phyloP scores from a whole-genome alignment of 1,284 basidiomycete species.

The Tilletiopsis washingtonensis region DNA sequence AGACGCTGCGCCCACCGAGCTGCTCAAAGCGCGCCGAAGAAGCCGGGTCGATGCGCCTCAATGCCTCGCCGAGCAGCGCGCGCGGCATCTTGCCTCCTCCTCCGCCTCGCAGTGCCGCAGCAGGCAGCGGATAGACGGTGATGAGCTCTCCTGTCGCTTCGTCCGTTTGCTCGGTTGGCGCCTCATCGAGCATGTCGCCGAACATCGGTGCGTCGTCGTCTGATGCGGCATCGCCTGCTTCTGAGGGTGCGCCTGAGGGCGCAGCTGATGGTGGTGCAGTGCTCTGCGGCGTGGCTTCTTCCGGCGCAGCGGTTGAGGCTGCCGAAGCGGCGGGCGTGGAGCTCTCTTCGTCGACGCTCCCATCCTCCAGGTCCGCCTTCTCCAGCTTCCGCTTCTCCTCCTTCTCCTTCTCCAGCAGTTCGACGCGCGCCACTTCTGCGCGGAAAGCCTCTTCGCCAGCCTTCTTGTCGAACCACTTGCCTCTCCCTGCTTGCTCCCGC shows the following conservation, averaged over 20 bases:
- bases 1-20: constrained; percentile 21
- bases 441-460: constrained; percentile 24
- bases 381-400: constrained; percentile 23
- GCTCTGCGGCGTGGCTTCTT: neutral
- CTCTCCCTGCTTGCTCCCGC: constrained; percentile 16
- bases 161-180: constrained; percentile 61
- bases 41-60: constrained; percentile 57
- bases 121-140: constrained; percentile 23
- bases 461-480: constrained; percentile 13
- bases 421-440: constrained; percentile 17
- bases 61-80: constrained; percentile 34
- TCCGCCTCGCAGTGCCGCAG: constrained; percentile 25
- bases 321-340: constrained; percentile 49
- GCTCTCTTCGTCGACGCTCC: constrained; percentile 52
- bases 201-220: constrained; percentile 53
- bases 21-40: constrained; percentile 61
- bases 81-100: constrained; percentile 35
- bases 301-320: too few relatives aligned
- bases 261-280: too few relatives aligned
- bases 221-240: constrained; percentile 49
- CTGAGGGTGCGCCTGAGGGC: too few relatives aligned
- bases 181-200: constrained; percentile 66
- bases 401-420: constrained; percentile 23
- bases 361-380: constrained; percentile 40
- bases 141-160: constrained; percentile 16